Percentiles rank a stretch among this genome's conserved stretches.
Evolutionary conservation across 1,139 yeast species (phyloP).

Genomic region (Pichia norvegensis): DNA sequence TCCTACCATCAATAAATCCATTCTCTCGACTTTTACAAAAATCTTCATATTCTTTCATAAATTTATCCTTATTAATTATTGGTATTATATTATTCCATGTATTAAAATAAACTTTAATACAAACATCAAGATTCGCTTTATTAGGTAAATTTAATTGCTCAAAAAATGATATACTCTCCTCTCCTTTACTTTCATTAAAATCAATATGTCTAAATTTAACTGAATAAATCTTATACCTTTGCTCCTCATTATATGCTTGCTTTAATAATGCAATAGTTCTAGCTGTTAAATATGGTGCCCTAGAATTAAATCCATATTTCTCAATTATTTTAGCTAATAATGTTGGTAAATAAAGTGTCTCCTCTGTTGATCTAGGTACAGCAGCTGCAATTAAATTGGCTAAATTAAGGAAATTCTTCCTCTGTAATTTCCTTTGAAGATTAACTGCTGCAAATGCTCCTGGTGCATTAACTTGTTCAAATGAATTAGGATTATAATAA

Average conservation of each 20-base stretch:
- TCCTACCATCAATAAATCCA: conserved; percentile 34
- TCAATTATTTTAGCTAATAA: conserved; percentile 60
- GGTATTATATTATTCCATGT: conserved; percentile 76
- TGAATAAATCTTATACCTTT: conserved; percentile 23
- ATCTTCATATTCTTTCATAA: conserved; percentile 48
- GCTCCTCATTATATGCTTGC: conserved; percentile 32
- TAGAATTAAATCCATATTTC: conserved; percentile 61
- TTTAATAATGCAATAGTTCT: conserved; percentile 62
- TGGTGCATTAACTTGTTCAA: conserved; percentile 63
- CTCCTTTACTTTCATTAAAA: conserved; percentile 28
- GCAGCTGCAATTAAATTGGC: conserved; percentile 66
- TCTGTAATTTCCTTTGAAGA: conserved; percentile 45
- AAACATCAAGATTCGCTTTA: conserved; percentile 48
- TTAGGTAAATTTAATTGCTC: conserved; percentile 45
- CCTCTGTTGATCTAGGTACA: conserved; percentile 70
- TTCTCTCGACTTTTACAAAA: conserved; percentile 30
- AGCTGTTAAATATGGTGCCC: conserved; percentile 60
- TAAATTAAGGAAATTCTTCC: conserved; percentile 38
- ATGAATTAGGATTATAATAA: conserved; percentile 24
- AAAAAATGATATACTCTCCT: conserved; percentile 40
- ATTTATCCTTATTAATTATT: conserved; percentile 56
- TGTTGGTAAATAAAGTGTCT: conserved; percentile 65
- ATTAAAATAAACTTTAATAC: conserved; percentile 57
- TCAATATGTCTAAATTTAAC: conserved; percentile 30
- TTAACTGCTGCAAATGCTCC: conserved; percentile 76